Evolutionary conservation across 1,139 yeast genomes (phyloP).

Genomic region (Magnusiomyces ingens): DNA sequence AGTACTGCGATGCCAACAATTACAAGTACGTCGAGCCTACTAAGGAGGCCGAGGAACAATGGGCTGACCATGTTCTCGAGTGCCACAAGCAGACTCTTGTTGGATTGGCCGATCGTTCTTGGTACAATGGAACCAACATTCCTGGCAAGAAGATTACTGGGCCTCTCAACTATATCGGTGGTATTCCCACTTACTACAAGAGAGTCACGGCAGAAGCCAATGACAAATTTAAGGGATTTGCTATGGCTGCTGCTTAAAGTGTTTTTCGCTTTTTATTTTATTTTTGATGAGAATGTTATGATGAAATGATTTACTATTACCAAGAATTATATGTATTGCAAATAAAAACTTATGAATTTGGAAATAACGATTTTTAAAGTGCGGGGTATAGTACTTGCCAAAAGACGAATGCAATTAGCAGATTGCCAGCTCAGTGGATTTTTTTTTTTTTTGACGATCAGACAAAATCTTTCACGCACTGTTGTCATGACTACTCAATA

Average conservation of each 20-base stretch:
- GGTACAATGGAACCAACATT: slow-evolving; percentile 18
- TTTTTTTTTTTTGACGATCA: too few relatives aligned
- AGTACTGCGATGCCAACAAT: slow-evolving; percentile 15
- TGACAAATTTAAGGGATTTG: slow-evolving; percentile 8
- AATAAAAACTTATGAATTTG: too few relatives aligned
- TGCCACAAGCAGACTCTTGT: slow-evolving; percentile 18
- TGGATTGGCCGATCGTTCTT: slow-evolving; percentile 7
- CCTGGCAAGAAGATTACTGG: slow-evolving; percentile 16
- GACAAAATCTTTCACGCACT: too few relatives aligned
- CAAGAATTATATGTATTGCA: too few relatives aligned
- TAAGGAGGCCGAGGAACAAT: slow-evolving; percentile 18
- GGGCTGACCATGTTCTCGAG: slow-evolving; percentile 11
- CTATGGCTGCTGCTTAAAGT: slow-evolving; percentile 5
- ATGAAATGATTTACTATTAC: too few relatives aligned
- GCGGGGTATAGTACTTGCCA: too few relatives aligned
- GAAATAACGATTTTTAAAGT: too few relatives aligned
- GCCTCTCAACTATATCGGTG: slow-evolving; percentile 16
- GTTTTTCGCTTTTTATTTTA: not conserved
- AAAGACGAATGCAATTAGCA: too few relatives aligned
- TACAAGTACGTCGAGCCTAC: slow-evolving; percentile 19
- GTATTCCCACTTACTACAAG: slow-evolving; percentile 13
- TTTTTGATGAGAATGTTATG: not conserved
- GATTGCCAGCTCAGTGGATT: too few relatives aligned
- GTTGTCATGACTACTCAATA: too few relatives aligned
- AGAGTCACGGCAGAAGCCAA: slow-evolving; percentile 10